These are phyloP conservation scores for Phytophthora ramorum DNA, from an alignment of 352 stramenopile species.

Conservation along the genomic window DNA sequence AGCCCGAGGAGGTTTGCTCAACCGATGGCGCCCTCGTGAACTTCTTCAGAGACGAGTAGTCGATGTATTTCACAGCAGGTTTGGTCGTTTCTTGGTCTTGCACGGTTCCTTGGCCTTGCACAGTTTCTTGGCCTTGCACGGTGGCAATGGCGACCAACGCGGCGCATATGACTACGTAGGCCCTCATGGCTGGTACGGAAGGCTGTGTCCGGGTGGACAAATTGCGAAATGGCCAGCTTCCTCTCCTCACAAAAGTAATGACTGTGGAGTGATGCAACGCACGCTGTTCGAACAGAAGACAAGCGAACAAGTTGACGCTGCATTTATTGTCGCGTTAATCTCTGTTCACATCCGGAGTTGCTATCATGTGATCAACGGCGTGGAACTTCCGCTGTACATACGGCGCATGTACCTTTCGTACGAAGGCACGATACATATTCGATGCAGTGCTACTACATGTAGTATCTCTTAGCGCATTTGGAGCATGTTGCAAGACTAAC, in stretches of 20 bases:
- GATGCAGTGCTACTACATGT: too few species aligned
- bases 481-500: too few species aligned
- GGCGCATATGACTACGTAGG: neutral
- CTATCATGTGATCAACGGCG: neutral
- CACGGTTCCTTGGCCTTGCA: too few species aligned
- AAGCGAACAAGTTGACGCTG: neutral
- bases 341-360: neutral
- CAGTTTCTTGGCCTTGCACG: neutral
- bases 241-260: neutral
- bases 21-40: neutral
- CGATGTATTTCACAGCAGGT: neutral
- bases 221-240: neutral
- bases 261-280: neutral
- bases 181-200: neutral
- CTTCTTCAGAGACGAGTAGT: neutral
- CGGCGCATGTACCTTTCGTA: too few species aligned
- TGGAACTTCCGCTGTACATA: too few species aligned
- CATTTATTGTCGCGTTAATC: neutral
- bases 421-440: too few species aligned
- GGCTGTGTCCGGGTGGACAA: neutral
- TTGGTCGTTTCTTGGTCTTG: neutral
- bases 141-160: neutral
- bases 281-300: neutral
- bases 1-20: neutral
- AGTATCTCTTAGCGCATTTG: too few species aligned